Evolutionary conservation across 176 grass and related monocot species (phyloP).

Genomic region (Bothriochloa decipiens): DNA sequence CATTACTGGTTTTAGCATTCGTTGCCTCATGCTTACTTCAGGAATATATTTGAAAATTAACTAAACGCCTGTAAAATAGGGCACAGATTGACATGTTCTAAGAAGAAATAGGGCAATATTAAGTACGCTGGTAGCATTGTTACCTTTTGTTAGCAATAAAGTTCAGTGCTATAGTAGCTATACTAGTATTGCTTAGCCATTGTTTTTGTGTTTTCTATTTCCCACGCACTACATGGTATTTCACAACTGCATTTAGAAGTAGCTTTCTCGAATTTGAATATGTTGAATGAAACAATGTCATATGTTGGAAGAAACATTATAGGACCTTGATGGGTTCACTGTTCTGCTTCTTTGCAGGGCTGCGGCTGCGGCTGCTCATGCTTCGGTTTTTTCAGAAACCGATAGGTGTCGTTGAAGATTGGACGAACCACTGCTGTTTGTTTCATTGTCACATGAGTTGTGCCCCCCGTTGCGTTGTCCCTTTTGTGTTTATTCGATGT

Average conservation of each 20-base stretch:
- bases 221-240: neutral
- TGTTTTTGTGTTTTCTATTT: neutral
- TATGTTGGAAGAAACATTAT: neutral
- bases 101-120: no score
- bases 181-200: neutral
- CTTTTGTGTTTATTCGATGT: no score
- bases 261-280: neutral
- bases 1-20: neutral
- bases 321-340: neutral
- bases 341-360: conserved; percentile 19
- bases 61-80: no score
- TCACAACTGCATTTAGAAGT: neutral
- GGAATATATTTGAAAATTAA: no score
- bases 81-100: no score
- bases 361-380: conserved; percentile 52
- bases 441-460: conserved; percentile 21
- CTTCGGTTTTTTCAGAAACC: conserved; percentile 60
- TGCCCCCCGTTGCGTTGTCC: neutral
- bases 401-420: conserved; percentile 7
- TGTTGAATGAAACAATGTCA: neutral
- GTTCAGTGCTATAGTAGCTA: no score
- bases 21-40: neutral
- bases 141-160: no score
- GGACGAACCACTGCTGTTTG: conserved; percentile 6
- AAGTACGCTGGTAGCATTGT: neutral